Base-by-base conservation (phyloP, 352 stramenopile species). In the Saprolegnia parasitica region DNA sequence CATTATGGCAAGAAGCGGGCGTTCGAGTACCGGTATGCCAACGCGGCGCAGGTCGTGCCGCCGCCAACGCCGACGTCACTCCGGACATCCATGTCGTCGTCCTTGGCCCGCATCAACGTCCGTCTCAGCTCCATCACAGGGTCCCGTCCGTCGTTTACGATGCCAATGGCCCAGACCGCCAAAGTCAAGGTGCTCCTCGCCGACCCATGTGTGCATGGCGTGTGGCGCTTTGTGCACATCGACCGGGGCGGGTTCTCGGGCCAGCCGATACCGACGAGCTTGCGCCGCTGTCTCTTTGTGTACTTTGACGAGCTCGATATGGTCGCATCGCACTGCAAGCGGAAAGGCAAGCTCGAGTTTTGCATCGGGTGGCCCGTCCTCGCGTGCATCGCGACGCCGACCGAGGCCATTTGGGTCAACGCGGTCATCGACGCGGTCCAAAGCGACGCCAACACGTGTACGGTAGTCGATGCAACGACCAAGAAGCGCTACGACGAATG, bases 361-460 rank as follows among this genome's bases (percentile, higher is more conserved):
- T 70, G 63, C 54, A 21, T 70, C 18, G 63, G 63, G 10, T 70
- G 63, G 63, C 11, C n/a, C 10, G 63, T 70, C 20, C 39, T 70
- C 1, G 50, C 50, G 11, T 52, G 32, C 23, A 24, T 70, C 37
- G 45, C n/a, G 21, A 24, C 40, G 6, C 11, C 35, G 18, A 39
- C 46, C 5, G 16, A 57, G 18, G 21, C 20, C 23, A 21, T 52
- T 26, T 70, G 63, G 63, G 29, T 63, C 18, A 24, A 62, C 11
- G 63, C 39, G 18, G 39, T 42, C n/a, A 62, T 70, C 24, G 50
- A 23, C 21, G 35, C 32, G 5, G 54, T 49, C 46, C 32, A 39
- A 60, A 63, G 47, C 18, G 63, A 70, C 13, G 63, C 62, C 35
- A 39, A 37, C 23, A 42, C 46, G n/a, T 55, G 42, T 24, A 24